Evolutionary conservation across 1,284 basidiomycete genomes (phyloP), one percentile per base, ranked within the genome.

Genomic region (Tylopilus sp.): DNA sequence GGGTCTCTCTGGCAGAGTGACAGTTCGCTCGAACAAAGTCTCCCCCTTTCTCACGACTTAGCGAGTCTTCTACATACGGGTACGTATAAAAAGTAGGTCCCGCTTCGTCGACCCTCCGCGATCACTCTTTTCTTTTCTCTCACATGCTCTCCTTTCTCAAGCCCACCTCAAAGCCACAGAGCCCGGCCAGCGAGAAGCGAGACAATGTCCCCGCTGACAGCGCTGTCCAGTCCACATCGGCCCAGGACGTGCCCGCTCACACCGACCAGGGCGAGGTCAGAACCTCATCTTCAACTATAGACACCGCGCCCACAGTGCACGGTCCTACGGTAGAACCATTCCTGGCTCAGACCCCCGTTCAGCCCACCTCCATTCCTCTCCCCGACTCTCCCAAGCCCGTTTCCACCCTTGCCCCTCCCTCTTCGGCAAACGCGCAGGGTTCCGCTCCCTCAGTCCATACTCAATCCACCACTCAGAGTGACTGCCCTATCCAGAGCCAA

Each of bases 131-230:
- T 41, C 26, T 37, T 45, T 44, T 36, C 38, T 24, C 35, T 12
- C 26, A 2, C 47, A 70, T 66, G 65, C 50, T 70, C 20, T 20
- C 56, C 42, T 62, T 66, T 48, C 46, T 70, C 55, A 70, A 57
- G 52, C 43, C 64, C 29, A 12, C 49, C 9, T 5, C 52, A 15
- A 56, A 53, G 44, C 41, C 53, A 60, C 63, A 15, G 51, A 39
- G 53, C 11, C 15, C 37, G 58, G 56, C 33, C n/a, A 1, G 45
- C 26, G 57, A 46, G 51, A 53, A 31, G 11, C 47, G 17, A 2
- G 51, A 18, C 24, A 34, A 18, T 6, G 47, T 24, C 37, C 35
- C 37, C 17, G 37, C 28, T 8, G 57, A 54, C 45, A 20, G 46
- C n/a, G 2, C 43, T 39, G 29, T 44, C 15, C 53, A 48, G 34